Percentiles rank a stretch among this genome's conserved stretches.
Conservation (phyloP, 2,329 filamentous ascomycete genomes). For the Pseudocercospora musae region DNA sequence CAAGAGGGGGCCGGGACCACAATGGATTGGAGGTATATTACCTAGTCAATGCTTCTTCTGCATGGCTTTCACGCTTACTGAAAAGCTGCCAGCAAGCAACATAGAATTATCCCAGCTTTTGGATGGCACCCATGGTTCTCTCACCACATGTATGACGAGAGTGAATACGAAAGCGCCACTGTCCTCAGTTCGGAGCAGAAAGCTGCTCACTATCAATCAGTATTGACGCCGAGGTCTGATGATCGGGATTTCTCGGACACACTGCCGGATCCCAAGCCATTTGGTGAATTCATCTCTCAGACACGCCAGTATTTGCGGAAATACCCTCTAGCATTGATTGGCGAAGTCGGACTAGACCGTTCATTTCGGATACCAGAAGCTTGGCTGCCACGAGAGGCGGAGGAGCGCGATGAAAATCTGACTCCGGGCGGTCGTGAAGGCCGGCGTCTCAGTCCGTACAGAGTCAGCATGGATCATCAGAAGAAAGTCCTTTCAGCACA, state of each 20-base stretch:
- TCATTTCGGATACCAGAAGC: conserved; percentile 68
- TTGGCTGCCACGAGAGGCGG: conserved; percentile 46
- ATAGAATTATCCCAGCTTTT: conserved; percentile 66
- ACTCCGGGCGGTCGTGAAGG: conserved; percentile 71
- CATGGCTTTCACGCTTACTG: background rate
- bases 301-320: conserved; percentile 55
- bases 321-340: conserved; percentile 65
- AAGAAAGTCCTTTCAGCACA: conserved; percentile 63
- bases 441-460: conserved; percentile 62
- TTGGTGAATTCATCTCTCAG: conserved; percentile 57
- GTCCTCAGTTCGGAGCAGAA: conserved; percentile 43
- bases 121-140: conserved; percentile 90
- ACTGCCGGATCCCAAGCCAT: conserved; percentile 59
- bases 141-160: conserved; percentile 68
- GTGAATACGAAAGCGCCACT: conserved; percentile 31
- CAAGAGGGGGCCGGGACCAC: conserved; percentile 18
- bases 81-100: conserved; percentile 26
- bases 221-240: conserved; percentile 58
- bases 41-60: conserved; percentile 15
- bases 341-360: conserved; percentile 76
- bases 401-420: conserved; percentile 47
- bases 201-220: conserved; percentile 62
- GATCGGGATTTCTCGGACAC: conserved; percentile 48
- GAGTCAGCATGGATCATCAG: conserved; percentile 68
- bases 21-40: conserved; percentile 35